These are phyloP conservation scores for Striga hermonthica DNA, from an alignment of 305 asterid species.

Conservation along the genomic window DNA sequence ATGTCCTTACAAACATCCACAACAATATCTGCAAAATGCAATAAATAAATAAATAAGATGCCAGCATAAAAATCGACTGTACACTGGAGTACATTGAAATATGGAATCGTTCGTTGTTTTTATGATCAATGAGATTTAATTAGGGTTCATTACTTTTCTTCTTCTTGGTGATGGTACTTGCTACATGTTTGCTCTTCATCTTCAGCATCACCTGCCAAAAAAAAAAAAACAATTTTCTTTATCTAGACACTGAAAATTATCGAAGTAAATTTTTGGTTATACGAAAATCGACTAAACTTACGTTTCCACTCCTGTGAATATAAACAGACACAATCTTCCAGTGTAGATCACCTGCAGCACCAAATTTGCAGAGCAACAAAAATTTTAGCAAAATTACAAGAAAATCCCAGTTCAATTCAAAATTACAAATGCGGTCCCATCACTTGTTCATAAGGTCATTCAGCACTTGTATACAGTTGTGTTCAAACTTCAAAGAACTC, in stretches of 20 bases:
- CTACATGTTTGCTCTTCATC: slow-evolving; percentile 97
- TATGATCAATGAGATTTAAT: neutral
- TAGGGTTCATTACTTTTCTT: slow-evolving; percentile 61
- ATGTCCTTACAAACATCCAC: slow-evolving; percentile 68
- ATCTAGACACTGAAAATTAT: neutral
- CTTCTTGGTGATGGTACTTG: slow-evolving; percentile 84
- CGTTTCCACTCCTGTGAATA: slow-evolving; percentile 83
- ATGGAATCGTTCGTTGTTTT: neutral
- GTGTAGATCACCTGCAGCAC: slow-evolving; percentile 81
- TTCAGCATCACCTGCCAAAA: slow-evolving; percentile 81
- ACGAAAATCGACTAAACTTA: slow-evolving; percentile 23
- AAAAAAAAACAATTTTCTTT: neutral
- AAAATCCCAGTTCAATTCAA: neutral
- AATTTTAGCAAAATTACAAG: neutral
- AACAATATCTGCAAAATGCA: slow-evolving; percentile 59
- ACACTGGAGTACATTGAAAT: neutral
- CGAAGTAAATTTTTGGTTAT: neutral
- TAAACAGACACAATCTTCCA: slow-evolving; percentile 97
- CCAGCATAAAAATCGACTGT: neutral
- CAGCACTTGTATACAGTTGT: too few species aligned
- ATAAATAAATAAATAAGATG: neutral
- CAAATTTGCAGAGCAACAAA: slow-evolving; percentile 7
- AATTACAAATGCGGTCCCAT: too few species aligned
- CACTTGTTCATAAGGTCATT: too few species aligned
- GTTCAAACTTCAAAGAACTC: too few species aligned